Conservation (phyloP, 495 filamentous ascomycete species). For the Mycothermus thermophilus region DNA sequence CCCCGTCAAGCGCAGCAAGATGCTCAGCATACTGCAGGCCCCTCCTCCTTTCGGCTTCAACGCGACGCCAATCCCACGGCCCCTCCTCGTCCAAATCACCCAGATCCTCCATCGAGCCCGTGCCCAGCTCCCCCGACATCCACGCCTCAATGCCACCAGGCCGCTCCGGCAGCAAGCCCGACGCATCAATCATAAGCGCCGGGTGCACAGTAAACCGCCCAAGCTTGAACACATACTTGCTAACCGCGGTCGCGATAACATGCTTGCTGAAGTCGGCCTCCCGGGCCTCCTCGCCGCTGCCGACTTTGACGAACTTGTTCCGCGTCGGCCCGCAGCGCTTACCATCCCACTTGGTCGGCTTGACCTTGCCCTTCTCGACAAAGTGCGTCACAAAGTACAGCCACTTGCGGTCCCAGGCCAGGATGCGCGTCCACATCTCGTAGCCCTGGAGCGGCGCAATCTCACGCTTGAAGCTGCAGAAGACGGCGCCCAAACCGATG, state of each 20-base stretch:
- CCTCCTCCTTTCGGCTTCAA: slow-evolving; percentile 32
- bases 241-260: slow-evolving; percentile 61
- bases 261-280: slow-evolving; percentile 37
- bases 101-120: slow-evolving; percentile 19
- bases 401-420: slow-evolving; percentile 55
- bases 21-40: slow-evolving; percentile 35
- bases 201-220: slow-evolving; percentile 75
- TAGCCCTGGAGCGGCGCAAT: slow-evolving; percentile 54
- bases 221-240: slow-evolving; percentile 84
- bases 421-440: slow-evolving; percentile 58
- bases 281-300: slow-evolving; percentile 28
- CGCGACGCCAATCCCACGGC: slow-evolving; percentile 36
- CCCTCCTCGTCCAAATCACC: slow-evolving; percentile 11
- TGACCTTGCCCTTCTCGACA: slow-evolving; percentile 44
- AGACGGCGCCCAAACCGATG: slow-evolving; percentile 55
- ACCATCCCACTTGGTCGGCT: slow-evolving; percentile 29
- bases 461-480: slow-evolving; percentile 54
- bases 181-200: slow-evolving; percentile 55
- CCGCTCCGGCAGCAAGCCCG: slow-evolving; percentile 52
- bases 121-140: slow-evolving; percentile 25
- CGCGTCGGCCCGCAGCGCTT: slow-evolving; percentile 10
- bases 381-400: slow-evolving; percentile 36
- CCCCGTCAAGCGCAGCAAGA: slow-evolving; percentile 37
- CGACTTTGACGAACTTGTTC: slow-evolving; percentile 16
- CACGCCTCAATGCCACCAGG: slow-evolving; percentile 35